Evolutionary conservation across 2,329 filamentous ascomycete genomes (phyloP).

Genomic region (Nemania abortiva): DNA sequence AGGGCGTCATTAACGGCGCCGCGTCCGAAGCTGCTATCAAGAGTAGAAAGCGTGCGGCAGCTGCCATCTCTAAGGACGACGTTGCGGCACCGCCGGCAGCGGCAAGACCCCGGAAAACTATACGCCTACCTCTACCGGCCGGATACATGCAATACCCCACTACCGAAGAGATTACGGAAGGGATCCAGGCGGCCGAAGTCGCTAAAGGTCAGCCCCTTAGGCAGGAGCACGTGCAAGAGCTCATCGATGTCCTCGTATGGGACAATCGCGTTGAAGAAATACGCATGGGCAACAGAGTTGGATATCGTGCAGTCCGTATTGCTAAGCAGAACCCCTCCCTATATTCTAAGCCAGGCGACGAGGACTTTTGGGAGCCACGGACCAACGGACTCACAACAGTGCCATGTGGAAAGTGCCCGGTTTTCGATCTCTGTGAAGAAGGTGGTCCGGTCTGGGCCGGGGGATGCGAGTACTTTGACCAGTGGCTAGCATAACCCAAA

Average conservation of each 20-base stretch:
- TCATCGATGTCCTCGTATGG: conserved; percentile 89
- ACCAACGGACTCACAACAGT: conserved; percentile 86
- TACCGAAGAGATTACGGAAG: conserved; percentile 78
- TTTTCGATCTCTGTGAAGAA: conserved; percentile 91
- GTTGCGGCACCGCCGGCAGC: conserved; percentile 44
- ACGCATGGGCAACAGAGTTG: conserved; percentile 61
- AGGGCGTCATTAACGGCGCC: conserved; percentile 65
- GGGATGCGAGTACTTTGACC: conserved; percentile 91
- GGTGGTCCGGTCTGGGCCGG: conserved; percentile 90
- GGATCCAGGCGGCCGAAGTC: conserved; percentile 76
- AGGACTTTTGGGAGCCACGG: conserved; percentile 56
- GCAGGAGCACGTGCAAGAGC: conserved; percentile 83
- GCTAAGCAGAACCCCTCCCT: conserved; percentile 55
- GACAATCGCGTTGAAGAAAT: conserved; percentile 84
- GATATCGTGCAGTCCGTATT: conserved; percentile 66
- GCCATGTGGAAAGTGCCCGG: conserved; percentile 91
- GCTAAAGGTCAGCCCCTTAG: conserved; percentile 78
- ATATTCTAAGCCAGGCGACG: conserved; percentile 45
- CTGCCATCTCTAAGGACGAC: conserved; percentile 58
- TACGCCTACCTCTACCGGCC: conserved; percentile 67
- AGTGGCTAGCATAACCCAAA: conserved; percentile 73
- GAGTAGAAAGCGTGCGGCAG: conserved; percentile 66
- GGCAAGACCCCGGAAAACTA: conserved; percentile 47
- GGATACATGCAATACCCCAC: conserved; percentile 86
- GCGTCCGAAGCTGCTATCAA: conserved; percentile 53